Evolutionary conservation across 2,329 filamentous ascomycete genomes (phyloP).

Genomic region (Pyrenophora tritici-repentis): DNA sequence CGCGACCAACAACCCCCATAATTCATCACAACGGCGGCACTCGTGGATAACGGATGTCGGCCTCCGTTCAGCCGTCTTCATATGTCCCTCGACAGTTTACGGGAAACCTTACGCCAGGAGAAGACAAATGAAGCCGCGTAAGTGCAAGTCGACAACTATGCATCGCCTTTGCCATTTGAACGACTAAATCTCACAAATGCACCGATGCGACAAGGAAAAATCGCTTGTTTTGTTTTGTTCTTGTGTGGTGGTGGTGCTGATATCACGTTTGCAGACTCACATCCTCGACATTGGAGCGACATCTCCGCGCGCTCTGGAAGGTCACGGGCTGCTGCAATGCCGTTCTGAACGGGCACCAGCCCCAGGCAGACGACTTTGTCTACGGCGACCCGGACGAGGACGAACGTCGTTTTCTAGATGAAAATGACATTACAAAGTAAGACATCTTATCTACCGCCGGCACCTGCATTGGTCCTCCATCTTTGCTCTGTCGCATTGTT

Average conservation of each 20-base stretch:
- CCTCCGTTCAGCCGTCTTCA: conserved; percentile 47
- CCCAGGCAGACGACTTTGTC: conserved; percentile 60
- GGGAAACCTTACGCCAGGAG: conserved; percentile 48
- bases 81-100: conserved; percentile 56
- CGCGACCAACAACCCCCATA: conserved; percentile 33
- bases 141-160: conserved; percentile 33
- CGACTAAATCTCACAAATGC: conserved; percentile 19
- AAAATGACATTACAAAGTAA: conserved; percentile 63
- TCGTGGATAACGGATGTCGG: conserved; percentile 56
- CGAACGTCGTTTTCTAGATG: conserved; percentile 60
- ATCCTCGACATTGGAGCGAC: conserved; percentile 65
- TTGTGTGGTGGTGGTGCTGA: conserved; percentile 46
- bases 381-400: conserved; percentile 59
- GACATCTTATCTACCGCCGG: conserved; percentile 26
- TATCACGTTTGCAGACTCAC: conserved; percentile 70
- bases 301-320: conserved; percentile 84
- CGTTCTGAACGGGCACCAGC: conserved; percentile 59
- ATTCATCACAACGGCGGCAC: conserved; percentile 49
- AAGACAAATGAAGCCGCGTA: conserved; percentile 53
- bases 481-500: not conserved
- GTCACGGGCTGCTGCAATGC: conserved; percentile 62
- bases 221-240: conserved; percentile 47
- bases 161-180: conserved; percentile 23
- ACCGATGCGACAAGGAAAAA: conserved; percentile 48
- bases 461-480: not conserved